Conservation (phyloP, 2,329 filamentous ascomycete genomes). For the Lecanosticta acicola region DNA sequence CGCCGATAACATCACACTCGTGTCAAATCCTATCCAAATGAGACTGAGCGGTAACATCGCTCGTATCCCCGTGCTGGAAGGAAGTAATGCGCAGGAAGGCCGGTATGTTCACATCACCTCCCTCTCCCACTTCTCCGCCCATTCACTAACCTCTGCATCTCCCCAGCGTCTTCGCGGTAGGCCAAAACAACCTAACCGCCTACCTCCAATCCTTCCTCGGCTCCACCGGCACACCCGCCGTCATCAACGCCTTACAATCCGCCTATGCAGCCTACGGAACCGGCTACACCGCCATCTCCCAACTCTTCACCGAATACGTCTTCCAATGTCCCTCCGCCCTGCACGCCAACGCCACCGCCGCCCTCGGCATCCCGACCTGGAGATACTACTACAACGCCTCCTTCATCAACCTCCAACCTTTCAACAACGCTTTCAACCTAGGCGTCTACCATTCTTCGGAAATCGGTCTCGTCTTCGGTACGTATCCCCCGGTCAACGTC, state of each 20-base stretch:
- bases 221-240: constrained; percentile 14
- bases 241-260: constrained; percentile 22
- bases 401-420: constrained; percentile 31
- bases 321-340: constrained; percentile 27
- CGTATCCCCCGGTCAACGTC: constrained; percentile 22
- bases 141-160: neutral
- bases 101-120: constrained; percentile 13
- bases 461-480: constrained; percentile 34
- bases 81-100: constrained; percentile 34
- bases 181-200: constrained; percentile 23
- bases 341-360: constrained; percentile 28
- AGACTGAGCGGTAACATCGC: constrained; percentile 30
- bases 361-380: constrained; percentile 32
- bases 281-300: constrained; percentile 13
- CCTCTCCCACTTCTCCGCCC: neutral
- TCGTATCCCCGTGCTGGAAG: constrained; percentile 32
- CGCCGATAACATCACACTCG: constrained; percentile 32
- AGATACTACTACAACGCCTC: constrained; percentile 36
- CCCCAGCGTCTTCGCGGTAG: constrained; percentile 28
- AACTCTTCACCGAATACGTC: constrained; percentile 18
- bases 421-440: constrained; percentile 15
- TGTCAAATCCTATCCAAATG: constrained; percentile 24
- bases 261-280: constrained; percentile 23
- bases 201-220: constrained; percentile 18
- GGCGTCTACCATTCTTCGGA: constrained; percentile 34